phyloP scores from a whole-genome alignment of 345 rosid genomes.

The Trapa incisa region DNA sequence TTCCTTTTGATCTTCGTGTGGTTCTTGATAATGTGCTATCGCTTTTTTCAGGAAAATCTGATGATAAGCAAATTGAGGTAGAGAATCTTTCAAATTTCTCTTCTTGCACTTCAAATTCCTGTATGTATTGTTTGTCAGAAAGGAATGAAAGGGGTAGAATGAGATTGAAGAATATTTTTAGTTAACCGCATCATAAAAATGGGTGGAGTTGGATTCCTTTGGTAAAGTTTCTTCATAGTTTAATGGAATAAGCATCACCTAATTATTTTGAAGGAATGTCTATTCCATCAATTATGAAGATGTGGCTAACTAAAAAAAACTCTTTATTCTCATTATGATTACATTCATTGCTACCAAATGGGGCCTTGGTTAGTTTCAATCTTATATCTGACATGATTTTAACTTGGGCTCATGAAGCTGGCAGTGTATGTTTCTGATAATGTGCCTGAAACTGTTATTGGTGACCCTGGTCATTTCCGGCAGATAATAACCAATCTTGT shows the following conservation, averaged over 20 bases:
- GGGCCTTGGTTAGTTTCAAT: background rate
- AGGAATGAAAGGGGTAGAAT: too few relatives aligned
- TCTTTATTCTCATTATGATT: too few relatives aligned
- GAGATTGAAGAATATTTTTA: too few relatives aligned
- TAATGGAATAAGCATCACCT: too few relatives aligned
- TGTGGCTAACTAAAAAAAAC: too few relatives aligned
- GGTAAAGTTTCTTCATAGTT: too few relatives aligned
- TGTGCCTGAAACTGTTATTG: slow-evolving; percentile 70
- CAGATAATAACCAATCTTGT: slow-evolving; percentile 92
- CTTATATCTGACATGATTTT: slow-evolving; percentile 12
- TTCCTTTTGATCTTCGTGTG: slow-evolving; percentile 64
- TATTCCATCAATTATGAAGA: too few relatives aligned
- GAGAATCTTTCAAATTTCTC: background rate
- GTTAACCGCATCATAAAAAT: too few relatives aligned
- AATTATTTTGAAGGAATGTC: too few relatives aligned
- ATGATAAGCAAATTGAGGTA: slow-evolving; percentile 81
- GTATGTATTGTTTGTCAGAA: background rate
- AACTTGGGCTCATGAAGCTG: slow-evolving; percentile 37
- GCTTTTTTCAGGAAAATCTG: slow-evolving; percentile 54
- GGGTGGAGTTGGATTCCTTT: too few relatives aligned
- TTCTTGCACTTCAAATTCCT: background rate
- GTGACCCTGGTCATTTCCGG: slow-evolving; percentile 76
- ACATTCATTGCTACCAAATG: too few relatives aligned
- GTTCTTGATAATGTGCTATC: slow-evolving; percentile 78
- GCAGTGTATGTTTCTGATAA: slow-evolving; percentile 70